phyloP scores from a whole-genome alignment of 2,329 filamentous ascomycete species.

The Calonectria leucothoes region DNA sequence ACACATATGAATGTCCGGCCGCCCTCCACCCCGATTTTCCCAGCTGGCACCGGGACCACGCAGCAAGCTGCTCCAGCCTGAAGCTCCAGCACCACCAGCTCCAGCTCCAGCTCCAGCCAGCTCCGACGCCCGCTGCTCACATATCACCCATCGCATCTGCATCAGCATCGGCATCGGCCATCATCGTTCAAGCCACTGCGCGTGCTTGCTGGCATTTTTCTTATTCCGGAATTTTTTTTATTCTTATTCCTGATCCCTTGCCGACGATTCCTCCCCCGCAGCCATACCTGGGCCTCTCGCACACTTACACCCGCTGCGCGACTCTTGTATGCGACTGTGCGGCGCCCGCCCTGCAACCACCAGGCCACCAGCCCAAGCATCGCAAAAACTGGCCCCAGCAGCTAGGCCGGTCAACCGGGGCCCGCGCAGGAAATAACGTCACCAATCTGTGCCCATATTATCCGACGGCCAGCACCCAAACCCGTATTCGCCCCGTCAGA shows the following conservation, averaged over 20 bases:
- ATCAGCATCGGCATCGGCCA: not conserved
- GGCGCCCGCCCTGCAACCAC: constrained; percentile 28
- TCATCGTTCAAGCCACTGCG: not conserved
- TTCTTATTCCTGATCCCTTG: constrained; percentile 27
- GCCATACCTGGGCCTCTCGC: not conserved
- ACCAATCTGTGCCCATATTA: constrained; percentile 19
- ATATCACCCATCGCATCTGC: not conserved
- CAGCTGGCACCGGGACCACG: constrained; percentile 42
- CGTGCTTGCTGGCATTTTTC: not conserved
- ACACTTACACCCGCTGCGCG: constrained; percentile 14
- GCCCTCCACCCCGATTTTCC: constrained; percentile 57
- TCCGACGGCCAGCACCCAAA: not conserved
- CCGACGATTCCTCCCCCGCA: not conserved
- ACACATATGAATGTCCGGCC: constrained; percentile 57
- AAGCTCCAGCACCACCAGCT: constrained; percentile 36
- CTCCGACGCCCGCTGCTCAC: constrained; percentile 23
- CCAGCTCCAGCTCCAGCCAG: constrained; percentile 29
- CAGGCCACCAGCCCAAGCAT: constrained; percentile 17
- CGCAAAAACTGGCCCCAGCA: constrained; percentile 27
- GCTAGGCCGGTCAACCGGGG: constrained; percentile 37
- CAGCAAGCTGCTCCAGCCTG: constrained; percentile 28
- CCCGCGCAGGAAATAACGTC: constrained; percentile 30
- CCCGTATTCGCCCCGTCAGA: constrained; percentile 23
- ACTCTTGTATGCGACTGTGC: constrained; percentile 5
- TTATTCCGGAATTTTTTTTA: not conserved